Conservation (phyloP, 257 asterid species). For the Forsythia viridissima region DNA sequence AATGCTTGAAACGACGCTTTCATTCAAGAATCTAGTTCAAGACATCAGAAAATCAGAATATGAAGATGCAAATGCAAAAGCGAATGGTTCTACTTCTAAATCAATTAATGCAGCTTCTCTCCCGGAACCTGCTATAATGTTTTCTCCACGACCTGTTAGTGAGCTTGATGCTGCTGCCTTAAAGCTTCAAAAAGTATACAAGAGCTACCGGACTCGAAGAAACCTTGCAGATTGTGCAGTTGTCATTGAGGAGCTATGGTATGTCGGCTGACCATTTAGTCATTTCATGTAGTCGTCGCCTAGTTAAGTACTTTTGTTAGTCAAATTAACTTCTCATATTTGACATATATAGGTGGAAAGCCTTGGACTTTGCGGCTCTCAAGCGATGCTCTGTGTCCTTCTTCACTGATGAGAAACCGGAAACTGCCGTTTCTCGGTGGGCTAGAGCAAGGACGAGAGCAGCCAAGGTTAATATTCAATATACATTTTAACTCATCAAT, state of each 20-base stretch:
- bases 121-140: conserved; percentile 23
- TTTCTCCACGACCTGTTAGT: conserved; percentile 20
- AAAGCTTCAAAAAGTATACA: conserved; percentile 52
- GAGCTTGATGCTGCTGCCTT: conserved; percentile 60
- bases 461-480: conserved; percentile 37
- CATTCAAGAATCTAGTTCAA: conserved; percentile 25
- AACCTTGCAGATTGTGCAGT: conserved; percentile 62
- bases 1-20: conserved; percentile 13
- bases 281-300: not conserved
- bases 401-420: conserved; percentile 47
- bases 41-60: conserved; percentile 5
- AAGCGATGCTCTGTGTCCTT: conserved; percentile 47
- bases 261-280: conserved; percentile 4
- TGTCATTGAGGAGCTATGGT: conserved; percentile 59
- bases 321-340: conserved; percentile 2
- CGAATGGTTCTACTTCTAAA: not conserved
- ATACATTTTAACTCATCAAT: not conserved
- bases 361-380: conserved; percentile 51
- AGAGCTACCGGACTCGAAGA: conserved; percentile 54
- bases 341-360: conserved; percentile 51
- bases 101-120: not conserved
- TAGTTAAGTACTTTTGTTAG: not conserved
- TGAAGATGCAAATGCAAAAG: not conserved
- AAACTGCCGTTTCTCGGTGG: conserved; percentile 61
- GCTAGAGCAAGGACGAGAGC: conserved; percentile 58